These are phyloP conservation scores for Coemansia sp. DNA, from an alignment of 192 early-diverging fungal genomes.

Conservation along the genomic window DNA sequence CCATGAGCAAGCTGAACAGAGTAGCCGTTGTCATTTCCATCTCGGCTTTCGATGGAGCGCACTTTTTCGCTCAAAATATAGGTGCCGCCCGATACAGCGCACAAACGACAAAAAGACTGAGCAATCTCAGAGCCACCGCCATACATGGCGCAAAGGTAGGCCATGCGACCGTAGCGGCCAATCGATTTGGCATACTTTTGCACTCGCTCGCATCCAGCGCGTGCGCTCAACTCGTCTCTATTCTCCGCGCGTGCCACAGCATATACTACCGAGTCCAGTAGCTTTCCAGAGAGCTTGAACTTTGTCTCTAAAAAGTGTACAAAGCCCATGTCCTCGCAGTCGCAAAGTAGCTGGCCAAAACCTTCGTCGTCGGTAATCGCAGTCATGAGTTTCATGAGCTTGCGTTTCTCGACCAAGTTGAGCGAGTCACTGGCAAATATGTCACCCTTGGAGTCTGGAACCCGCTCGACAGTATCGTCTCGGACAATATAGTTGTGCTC, in stretches of 20 bases:
- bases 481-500: slow-evolving; percentile 67
- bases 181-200: slow-evolving; percentile 73
- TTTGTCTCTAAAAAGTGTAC: slow-evolving; percentile 54
- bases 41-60: slow-evolving; percentile 23
- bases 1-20: slow-evolving; percentile 30
- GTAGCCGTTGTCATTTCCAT: slow-evolving; percentile 31
- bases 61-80: slow-evolving; percentile 76
- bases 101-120: slow-evolving; percentile 88
- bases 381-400: slow-evolving; percentile 87
- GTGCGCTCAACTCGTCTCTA: slow-evolving; percentile 43
- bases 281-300: slow-evolving; percentile 65
- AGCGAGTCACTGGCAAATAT: slow-evolving; percentile 81
- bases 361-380: slow-evolving; percentile 58
- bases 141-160: slow-evolving; percentile 82
- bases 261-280: slow-evolving; percentile 66
- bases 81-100: slow-evolving; percentile 89
- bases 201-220: slow-evolving; percentile 69
- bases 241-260: slow-evolving; percentile 61
- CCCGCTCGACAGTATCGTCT: slow-evolving; percentile 58
- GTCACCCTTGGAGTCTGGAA: slow-evolving; percentile 90
- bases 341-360: background rate
- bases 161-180: slow-evolving; percentile 82
- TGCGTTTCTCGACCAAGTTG: slow-evolving; percentile 81
- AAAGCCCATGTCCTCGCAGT: slow-evolving; percentile 28
- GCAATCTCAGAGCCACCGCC: slow-evolving; percentile 87